Conservation (phyloP, 805 yeast genomes). For the Lipomyces orientalis region DNA sequence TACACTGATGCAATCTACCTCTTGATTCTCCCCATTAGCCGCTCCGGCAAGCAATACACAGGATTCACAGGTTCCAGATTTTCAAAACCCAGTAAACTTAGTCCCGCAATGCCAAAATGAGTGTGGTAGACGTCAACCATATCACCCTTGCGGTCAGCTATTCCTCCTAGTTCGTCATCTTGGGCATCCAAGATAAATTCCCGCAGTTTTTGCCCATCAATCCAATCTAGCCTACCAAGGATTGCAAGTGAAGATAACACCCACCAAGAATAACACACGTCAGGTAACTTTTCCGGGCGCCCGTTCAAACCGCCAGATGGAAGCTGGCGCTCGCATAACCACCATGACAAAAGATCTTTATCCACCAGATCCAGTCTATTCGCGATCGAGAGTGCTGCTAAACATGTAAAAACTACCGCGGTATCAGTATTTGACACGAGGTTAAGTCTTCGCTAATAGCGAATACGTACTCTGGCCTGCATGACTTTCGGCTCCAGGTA, state of each 20-base stretch:
- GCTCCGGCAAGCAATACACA: constrained; percentile 79
- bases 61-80: constrained; percentile 76
- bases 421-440: background rate
- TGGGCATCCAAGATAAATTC: constrained; percentile 77
- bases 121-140: constrained; percentile 95
- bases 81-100: constrained; percentile 72
- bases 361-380: constrained; percentile 58
- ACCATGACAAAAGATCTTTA: constrained; percentile 62
- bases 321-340: constrained; percentile 92
- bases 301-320: constrained; percentile 92
- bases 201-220: constrained; percentile 66
- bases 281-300: constrained; percentile 94
- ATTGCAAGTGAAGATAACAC: constrained; percentile 51
- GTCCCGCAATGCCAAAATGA: constrained; percentile 84
- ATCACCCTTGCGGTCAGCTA: constrained; percentile 89
- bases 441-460: background rate
- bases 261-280: constrained; percentile 96
- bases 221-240: constrained; percentile 72
- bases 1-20: background rate
- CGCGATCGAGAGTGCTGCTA: constrained; percentile 78
- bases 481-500: constrained; percentile 95
- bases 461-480: constrained; percentile 67
- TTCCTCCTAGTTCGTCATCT: constrained; percentile 71
- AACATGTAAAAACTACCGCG: constrained; percentile 66
- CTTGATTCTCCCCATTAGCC: constrained; percentile 46